Evolutionary conservation across 768 basidiomycete genomes (phyloP).

Genomic region (Leccinum obscurum): DNA sequence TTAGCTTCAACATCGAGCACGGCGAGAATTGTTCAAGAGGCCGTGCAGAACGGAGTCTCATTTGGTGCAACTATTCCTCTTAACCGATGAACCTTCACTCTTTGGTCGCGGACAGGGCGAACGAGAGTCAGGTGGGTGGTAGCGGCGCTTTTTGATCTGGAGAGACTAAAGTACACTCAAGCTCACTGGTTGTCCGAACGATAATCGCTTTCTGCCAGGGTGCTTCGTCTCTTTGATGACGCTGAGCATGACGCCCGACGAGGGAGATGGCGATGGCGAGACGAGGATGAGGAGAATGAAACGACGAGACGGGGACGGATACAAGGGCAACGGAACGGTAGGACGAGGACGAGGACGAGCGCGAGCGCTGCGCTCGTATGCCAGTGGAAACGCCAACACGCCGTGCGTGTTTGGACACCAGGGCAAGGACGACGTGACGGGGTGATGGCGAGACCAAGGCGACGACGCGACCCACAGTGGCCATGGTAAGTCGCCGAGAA

Average conservation of each 20-base stretch:
- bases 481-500: too few species aligned
- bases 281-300: too few species aligned
- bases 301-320: too few species aligned
- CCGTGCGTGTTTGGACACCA: too few species aligned
- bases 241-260: conserved; percentile 66
- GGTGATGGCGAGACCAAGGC: too few species aligned
- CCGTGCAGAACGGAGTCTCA: conserved; percentile 53
- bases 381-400: too few species aligned
- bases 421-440: too few species aligned
- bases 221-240: conserved; percentile 83
- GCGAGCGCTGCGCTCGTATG: too few species aligned
- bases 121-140: conserved; percentile 43
- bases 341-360: too few species aligned
- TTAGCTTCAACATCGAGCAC: conserved; percentile 74
- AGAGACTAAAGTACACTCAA: conserved; percentile 23
- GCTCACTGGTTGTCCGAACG: conserved; percentile 69
- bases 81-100: neutral
- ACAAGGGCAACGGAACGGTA: too few species aligned
- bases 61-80: conserved; percentile 74
- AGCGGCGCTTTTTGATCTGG: conserved; percentile 3
- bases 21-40: conserved; percentile 64
- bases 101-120: neutral
- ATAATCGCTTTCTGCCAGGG: conserved; percentile 65
- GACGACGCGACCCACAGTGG: too few species aligned
- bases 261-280: too few species aligned